phyloP scores from a whole-genome alignment of 495 filamentous ascomycete genomes.

The Aspergillus carlsbadensis region DNA sequence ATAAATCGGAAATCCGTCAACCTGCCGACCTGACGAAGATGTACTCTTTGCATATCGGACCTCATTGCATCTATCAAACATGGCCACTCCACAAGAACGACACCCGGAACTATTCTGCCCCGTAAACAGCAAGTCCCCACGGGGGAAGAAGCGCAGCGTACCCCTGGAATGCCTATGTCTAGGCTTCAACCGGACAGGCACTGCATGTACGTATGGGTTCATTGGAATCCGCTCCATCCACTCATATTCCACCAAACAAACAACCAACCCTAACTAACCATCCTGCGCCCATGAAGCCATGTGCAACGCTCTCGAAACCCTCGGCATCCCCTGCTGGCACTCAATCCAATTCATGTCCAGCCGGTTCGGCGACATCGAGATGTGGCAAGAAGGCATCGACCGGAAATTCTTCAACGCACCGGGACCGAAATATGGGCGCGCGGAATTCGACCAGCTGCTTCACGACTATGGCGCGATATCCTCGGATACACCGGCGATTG shows the following conservation, averaged over 20 bases:
- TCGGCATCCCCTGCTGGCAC: constrained; percentile 21
- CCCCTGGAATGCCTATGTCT: constrained; percentile 12
- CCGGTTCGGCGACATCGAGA: constrained; percentile 2
- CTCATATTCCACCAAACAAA: no score
- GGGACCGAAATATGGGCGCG: constrained; percentile 7
- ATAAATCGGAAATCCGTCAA: no score
- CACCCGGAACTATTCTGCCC: constrained; percentile 12
- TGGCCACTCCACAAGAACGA: constrained; percentile 11
- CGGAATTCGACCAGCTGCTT: constrained; percentile 15
- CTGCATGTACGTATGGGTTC: constrained; percentile 9
- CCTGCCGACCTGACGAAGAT: no score
- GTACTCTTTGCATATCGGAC: no score
- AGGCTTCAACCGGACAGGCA: constrained; percentile 13
- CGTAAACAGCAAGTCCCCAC: constrained; percentile 8
- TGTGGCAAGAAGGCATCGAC: constrained; percentile 13
- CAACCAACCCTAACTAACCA: no score
- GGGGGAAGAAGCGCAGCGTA: constrained; percentile 6
- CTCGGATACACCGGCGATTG: neutral
- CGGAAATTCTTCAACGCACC: constrained; percentile 8
- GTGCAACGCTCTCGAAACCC: constrained; percentile 21
- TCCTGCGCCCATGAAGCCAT: constrained; percentile 18
- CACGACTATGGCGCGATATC: constrained; percentile 7
- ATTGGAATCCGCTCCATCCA: no score
- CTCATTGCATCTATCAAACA: no score
- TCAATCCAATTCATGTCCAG: constrained; percentile 11